phyloP scores from a whole-genome alignment of 352 stramenopile genomes.

The Thraustochytrium striatum region DNA sequence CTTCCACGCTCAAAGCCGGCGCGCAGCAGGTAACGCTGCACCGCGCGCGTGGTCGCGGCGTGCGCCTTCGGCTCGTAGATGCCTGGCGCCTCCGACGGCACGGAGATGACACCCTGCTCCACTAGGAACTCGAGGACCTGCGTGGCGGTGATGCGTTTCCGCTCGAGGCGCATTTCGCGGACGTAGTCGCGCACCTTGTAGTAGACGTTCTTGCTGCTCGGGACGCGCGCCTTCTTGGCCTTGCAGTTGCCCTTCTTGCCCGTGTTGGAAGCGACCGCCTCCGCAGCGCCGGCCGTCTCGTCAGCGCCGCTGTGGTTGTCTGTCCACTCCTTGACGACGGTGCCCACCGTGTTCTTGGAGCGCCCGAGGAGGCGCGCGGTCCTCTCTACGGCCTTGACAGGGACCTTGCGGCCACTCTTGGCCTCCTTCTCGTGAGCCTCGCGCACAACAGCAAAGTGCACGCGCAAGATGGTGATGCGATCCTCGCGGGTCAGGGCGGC shows the following conservation, averaged over 20 bases:
- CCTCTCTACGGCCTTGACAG: not conserved
- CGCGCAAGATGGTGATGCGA: too few species aligned
- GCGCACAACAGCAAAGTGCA: too few species aligned
- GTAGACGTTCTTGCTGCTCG: not conserved
- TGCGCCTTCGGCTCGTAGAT: not conserved
- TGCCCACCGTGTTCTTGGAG: not conserved
- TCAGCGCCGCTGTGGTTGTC: not conserved
- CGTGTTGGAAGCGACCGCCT: too few species aligned
- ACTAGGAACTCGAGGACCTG: not conserved
- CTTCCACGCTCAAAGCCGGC: not conserved
- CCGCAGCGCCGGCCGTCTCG: not conserved
- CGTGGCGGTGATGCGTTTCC: not conserved
- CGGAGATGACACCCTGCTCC: not conserved
- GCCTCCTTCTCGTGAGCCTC: too few species aligned
- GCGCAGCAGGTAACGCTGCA: not conserved
- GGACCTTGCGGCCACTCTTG: not conserved
- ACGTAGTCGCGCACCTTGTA: not conserved
- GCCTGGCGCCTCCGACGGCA: not conserved
- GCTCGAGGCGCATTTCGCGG: not conserved
- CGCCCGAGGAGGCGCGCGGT: not conserved
- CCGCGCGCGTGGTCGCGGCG: not conserved
- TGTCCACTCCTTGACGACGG: conserved; percentile 4
- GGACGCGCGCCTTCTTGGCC: not conserved
- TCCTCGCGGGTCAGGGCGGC: too few species aligned
- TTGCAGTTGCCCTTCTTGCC: not conserved